phyloP scores from a whole-genome alignment of 345 rosid genomes.

The Salix koriyanagi region DNA sequence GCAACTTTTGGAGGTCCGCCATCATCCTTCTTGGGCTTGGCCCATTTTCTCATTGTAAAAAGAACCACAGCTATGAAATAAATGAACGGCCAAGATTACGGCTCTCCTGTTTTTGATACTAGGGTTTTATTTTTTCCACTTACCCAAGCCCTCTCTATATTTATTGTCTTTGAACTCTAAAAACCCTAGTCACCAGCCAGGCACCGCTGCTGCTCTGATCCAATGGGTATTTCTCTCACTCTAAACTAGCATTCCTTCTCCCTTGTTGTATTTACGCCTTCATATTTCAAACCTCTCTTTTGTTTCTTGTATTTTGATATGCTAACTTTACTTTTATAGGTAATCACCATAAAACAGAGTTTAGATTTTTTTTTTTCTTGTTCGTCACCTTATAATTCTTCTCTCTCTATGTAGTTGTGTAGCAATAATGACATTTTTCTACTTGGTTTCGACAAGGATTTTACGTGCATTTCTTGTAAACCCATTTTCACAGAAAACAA shows the following conservation, averaged over 20 bases:
- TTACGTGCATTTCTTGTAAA: background rate
- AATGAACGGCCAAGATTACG: constrained; percentile 1
- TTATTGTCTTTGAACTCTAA: background rate
- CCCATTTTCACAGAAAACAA: background rate
- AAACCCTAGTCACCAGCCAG: background rate
- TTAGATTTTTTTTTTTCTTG: background rate
- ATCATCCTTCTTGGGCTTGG: background rate
- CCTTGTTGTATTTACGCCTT: background rate
- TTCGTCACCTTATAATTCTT: no score
- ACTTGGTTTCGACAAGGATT: background rate
- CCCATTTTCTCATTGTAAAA: background rate
- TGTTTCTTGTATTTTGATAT: background rate
- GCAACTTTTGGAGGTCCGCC: background rate
- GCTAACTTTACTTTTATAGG: background rate
- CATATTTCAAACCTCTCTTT: background rate
- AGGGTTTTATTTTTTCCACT: background rate
- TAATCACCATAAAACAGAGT: background rate
- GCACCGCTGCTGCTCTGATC: constrained; percentile 2
- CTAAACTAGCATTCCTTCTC: background rate
- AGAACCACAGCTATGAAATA: background rate
- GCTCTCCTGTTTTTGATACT: background rate
- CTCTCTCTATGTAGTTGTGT: background rate
- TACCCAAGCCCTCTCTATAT: background rate
- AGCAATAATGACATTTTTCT: background rate
- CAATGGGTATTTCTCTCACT: constrained; percentile 13